Base-by-base conservation (phyloP, 352 stramenopile species). In the Globisporangium paddicum region DNA sequence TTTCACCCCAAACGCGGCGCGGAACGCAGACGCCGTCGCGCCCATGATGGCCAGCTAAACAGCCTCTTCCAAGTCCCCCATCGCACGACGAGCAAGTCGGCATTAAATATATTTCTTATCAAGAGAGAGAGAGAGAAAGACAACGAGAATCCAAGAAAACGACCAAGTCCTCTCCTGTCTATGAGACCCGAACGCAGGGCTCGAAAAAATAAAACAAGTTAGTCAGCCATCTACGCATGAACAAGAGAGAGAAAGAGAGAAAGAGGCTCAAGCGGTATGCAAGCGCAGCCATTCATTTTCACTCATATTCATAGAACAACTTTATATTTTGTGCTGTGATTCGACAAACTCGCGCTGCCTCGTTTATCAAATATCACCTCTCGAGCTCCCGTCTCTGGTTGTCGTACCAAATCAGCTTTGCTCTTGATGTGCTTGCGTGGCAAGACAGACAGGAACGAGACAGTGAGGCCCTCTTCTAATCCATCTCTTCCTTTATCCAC, bases 401-500 rank as follows among this genome's bases (percentile, higher is more conserved):
- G n/a, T 13, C 35, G 35, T 32, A 32, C 28, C 28, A 7, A 32
- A 32, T 32, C 35, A 41, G 35, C 5, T 41, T 19, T 44, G 18
- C 40, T 46, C n/a, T n/a, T 46, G 40, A 46, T 46, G 40, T n/a
- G n/a, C 40, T 9, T 44, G 37, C 16, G 40, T 18, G 16, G n/a
- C 40, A 26, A 8, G n/a, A 26, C 40, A 6, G 19, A 26, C 3
- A 46, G n/a, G 37, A 42, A n/a, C 37, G 21, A 3, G 37, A 42
- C n/a, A 25, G 9, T 6, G 38, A 35, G 18, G 10, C 6, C 2
- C 18, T 32, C 55, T 30, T n/a, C 28, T n/a, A 89, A 58, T 87
- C 69, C 79, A 92, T 90, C 63, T 93, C 82, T 57, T 89, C 82
- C 61, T 90, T 93, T 63, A 92, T 88, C 86, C 86, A 95, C 62